phyloP scores from a whole-genome alignment of 1,139 yeast species.

The Kurtzmaniella quercitrusa region DNA sequence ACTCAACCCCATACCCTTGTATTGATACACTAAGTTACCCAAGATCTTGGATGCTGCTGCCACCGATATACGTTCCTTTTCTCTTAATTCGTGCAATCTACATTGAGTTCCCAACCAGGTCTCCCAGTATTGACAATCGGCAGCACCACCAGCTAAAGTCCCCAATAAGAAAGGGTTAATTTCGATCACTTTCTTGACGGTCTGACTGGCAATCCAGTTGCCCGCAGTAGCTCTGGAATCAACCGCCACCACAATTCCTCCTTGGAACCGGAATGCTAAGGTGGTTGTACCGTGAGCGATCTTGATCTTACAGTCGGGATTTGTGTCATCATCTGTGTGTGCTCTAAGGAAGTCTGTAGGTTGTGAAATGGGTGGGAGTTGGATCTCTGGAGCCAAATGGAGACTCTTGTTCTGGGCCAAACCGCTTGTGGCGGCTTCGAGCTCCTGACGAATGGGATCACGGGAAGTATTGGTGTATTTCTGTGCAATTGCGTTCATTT shows the following conservation, averaged over 20 bases:
- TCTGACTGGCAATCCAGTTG: constrained; percentile 96
- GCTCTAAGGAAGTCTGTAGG: constrained; percentile 96
- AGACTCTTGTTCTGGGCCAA: constrained; percentile 22
- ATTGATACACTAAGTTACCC: constrained; percentile 83
- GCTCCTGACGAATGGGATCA: constrained; percentile 26
- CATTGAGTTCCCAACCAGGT: constrained; percentile 98
- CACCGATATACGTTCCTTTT: constrained; percentile 90
- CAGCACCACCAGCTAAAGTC: constrained; percentile 99
- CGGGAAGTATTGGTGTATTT: constrained; percentile 32
- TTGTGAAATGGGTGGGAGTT: constrained; percentile 80
- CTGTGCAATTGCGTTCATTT: constrained; percentile 41
- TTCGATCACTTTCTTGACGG: constrained; percentile 95
- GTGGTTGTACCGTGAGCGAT: constrained; percentile 99
- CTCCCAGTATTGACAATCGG: constrained; percentile 99
- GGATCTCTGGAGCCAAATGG: constrained; percentile 58
- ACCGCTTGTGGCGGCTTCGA: constrained; percentile 22
- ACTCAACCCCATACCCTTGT: constrained; percentile 97
- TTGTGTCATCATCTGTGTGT: constrained; percentile 91
- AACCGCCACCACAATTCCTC: constrained; percentile 94
- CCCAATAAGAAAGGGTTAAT: constrained; percentile 94
- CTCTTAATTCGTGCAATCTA: constrained; percentile 88
- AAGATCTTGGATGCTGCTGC: constrained; percentile 96
- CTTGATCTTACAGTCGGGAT: constrained; percentile 92
- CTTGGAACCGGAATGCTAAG: constrained; percentile 90
- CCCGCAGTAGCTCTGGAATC: constrained; percentile 99